Base-by-base conservation (phyloP, 352 stramenopile species). In the Phytophthora hybrid region DNA sequence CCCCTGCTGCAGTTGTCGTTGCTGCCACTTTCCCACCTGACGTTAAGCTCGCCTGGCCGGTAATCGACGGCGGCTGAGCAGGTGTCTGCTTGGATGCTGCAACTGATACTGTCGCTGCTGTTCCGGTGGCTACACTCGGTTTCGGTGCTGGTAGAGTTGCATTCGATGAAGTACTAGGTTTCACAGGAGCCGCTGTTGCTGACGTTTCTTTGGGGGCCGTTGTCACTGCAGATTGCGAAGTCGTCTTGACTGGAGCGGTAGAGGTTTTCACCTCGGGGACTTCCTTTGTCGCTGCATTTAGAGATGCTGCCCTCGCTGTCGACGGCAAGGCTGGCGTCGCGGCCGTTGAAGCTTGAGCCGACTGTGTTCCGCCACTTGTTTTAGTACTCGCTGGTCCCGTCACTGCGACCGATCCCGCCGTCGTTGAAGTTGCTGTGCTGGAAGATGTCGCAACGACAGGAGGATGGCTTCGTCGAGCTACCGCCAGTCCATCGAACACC, bases 391-490 rank as follows among this genome's bases (percentile, higher is more conserved):
- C 21, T 29, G 26, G 51, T 47, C 23, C 29, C 23, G 47, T 52
- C 63, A 37, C 3, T 63, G 58, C n/a, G 21, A 26, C 53, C 55
- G 34, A 44, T 67, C 14, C 26, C 32, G 31, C 44, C 39, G 34
- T 47, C 41, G 53, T 63, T 55, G 59, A 70, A 57, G 23, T 41
- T 55, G 57, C 59, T 61, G 23, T 19, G 16, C 59, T 73, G 21
- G 59, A 74, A 46, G 63, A 26, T 23, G 26, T 7, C 14, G 59
- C 19, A 34, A 34, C 32, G 8, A 6, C 41, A 31, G 58, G 63
- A 16, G 63, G 59, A 8, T 73, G 56, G n/a, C 71, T 82, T 56
- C 85, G 68, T 73, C 85, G 67, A 16, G 83, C 83, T 8, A 82
- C 59, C n/a, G 76, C 69, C 23, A 89, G 37, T 0, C 78, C 80